Base-by-base conservation (phyloP, 495 filamentous ascomycete genomes). In the Xylaria palmicola region DNA sequence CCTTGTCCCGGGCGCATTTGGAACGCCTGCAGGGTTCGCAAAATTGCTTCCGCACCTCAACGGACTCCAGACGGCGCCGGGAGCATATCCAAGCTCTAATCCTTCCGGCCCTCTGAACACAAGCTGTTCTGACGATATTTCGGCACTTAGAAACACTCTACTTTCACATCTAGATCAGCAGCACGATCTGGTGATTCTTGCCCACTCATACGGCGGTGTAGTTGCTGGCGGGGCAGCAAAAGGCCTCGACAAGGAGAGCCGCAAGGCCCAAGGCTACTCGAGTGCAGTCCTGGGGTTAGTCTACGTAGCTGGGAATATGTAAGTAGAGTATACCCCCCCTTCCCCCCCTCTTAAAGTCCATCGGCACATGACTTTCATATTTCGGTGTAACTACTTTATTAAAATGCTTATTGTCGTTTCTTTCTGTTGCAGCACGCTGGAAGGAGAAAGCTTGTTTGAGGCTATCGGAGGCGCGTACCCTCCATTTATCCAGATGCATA, bases 171-270 rank as follows among this genome's bases (percentile, higher is more conserved):
- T 60, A 17, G 56, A 59, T 19, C 43, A 59, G 13, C n/a, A 52
- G 22, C 36, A 12, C 1, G 48, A 60, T 53, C 15, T 60, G 0
- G 47, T 60, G 2, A 34, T 60, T 29, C 47, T 60, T 19, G 57
- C 57, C 5, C 57, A 60, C 27, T 60, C 57, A 9, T 60, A 52
- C 44, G 57, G 57, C 4, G 57, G 57, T 30, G 36, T 52, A 9
- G 57, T 60, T 17, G 57, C 47, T 7, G 57, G 47, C 4, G 47
- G 57, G 4, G 57, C 57, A 5, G 57, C 57, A 8, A 60, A 60
- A n/a, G 48, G 26, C 5, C 48, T 60, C 22, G 57, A 60, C 22
- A 53, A 10, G 29, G 45, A 60, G 5, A 52, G 15, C n/a, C 57
- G 57, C n/a, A 24, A 44, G 17, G 36, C 34, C 3, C 22, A 43